Percentiles rank a stretch among this genome's conserved stretches.
Conservation (phyloP, 768 basidiomycete genomes). For the Hemileccinum impolitum region DNA sequence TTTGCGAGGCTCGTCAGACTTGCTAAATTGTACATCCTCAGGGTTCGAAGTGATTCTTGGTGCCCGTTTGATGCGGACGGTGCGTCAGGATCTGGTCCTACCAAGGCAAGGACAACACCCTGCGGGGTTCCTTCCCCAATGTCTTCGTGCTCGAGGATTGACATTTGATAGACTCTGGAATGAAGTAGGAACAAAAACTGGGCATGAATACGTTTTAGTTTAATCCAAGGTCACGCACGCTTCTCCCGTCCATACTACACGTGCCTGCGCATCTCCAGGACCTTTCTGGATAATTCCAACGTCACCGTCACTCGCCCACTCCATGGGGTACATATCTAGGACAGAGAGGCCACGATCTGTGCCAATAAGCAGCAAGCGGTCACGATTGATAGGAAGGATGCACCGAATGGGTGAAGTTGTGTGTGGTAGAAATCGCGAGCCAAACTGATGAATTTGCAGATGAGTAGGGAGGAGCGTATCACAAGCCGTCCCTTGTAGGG, state of each 20-base stretch:
- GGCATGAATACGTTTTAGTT: background rate
- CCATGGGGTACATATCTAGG: conserved; percentile 77
- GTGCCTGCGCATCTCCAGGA: conserved; percentile 67
- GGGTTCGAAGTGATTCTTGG: conserved; percentile 48
- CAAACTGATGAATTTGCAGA: conserved; percentile 71
- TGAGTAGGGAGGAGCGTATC: conserved; percentile 59
- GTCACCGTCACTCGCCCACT: conserved; percentile 49
- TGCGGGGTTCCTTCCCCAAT: conserved; percentile 57
- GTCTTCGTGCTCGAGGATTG: conserved; percentile 61
- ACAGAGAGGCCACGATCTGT: conserved; percentile 80
- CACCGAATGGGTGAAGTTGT: conserved; percentile 71
- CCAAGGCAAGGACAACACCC: conserved; percentile 75
- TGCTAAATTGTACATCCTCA: conserved; percentile 82
- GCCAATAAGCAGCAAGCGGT: conserved; percentile 70
- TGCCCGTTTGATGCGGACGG: conserved; percentile 42
- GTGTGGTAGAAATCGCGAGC: conserved; percentile 83
- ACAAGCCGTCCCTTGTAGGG: conserved; percentile 39
- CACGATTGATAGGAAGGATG: conserved; percentile 64
- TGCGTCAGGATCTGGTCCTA: conserved; percentile 58
- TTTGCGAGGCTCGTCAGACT: conserved; percentile 73
- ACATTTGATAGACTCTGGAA: conserved; percentile 71
- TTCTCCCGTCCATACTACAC: conserved; percentile 74
- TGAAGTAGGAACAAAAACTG: background rate
- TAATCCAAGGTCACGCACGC: conserved; percentile 42
- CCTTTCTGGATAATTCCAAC: conserved; percentile 46